Evolutionary conservation across 208 protist species (phyloP), one percentile per base, ranked within the genome.

Genomic region (Wallacemonas sp.): DNA sequence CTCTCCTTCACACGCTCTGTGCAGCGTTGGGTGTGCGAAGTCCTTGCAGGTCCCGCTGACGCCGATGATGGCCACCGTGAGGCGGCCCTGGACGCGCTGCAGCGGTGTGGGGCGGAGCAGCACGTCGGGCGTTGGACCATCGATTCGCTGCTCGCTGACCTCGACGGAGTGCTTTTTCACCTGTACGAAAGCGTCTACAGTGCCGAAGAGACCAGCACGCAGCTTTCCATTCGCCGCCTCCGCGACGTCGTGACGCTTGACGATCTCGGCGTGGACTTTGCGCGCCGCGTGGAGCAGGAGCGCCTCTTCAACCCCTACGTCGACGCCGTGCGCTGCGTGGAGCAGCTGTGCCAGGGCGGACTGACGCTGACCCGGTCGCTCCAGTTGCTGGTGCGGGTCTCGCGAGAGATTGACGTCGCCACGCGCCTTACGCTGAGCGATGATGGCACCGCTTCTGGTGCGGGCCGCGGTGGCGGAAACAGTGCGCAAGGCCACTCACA

Each of bases 261-360:
- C 50, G 89, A 95, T 77, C 73, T 93, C 19, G 89, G 89, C 41
- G 87, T 85, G 26, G 50, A 71, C 34, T 95, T 92, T 61, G 87
- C 82, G 6, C 81, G 89, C 9, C 73, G 76, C 60, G 67, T 81
- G 24, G 64, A 36, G 42, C 60, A 79, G 45, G 86, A 87, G 64
- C 39, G 54, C 32, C 85, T 93, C 8, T 95, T 95, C 62, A 81
- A 92, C 60, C 85, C 89, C 3, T 95, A 95, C 71, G 80, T 75
- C n/a, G 86, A 90, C 54, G 83, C 86, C 19, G 76, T 91, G 42
- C 79, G 81, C 54, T 71, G 76, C 64, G 68, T 93, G 46, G 80
- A 89, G 71, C 81, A 84, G 62, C 85, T 95, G 12, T 69, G 42
- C 19, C n/a, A 9, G 5, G 55, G 22, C 17, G 71, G 59, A 42